Base-by-base conservation (phyloP, 495 filamentous ascomycete species). In the Saxophila tyrrhenica region DNA sequence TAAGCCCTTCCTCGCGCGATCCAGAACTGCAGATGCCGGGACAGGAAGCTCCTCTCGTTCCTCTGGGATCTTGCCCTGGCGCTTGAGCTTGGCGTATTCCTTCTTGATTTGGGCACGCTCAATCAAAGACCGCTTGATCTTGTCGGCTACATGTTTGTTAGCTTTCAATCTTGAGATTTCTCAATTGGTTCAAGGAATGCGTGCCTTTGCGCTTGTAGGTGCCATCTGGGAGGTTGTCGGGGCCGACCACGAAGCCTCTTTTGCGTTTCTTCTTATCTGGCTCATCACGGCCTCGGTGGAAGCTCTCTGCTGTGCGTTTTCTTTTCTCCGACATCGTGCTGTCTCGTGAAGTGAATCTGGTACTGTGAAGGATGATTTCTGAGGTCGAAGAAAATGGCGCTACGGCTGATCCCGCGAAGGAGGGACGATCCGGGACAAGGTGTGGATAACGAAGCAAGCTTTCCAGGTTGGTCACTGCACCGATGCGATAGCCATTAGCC, bases 21-120 rank as follows among this genome's bases (percentile, higher is more conserved):
- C 57, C 0, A 55, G 41, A 15, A 25, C 51, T 17, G 59, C 49
- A 38, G 63, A 67, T 48, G 63, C 63, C 20, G 57, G 53, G 21
- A 47, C 41, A 0, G 59, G 64, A n/a, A 56, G 15, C 1, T 45
- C 20, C 17, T 57, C 52, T 2, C 54, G 32, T 13, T 65, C 25
- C 39, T 66, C 61, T 8, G 64, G 58, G 53, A 61, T 61, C 49
- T 67, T 67, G 25, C 69, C 78, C 52, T 75, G 73, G 41, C 79
- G 80, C 66, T 89, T 87, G 53, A 95, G 71, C 69, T 95, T 98
- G 61, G 82, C 85, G 67, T 95, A 96, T 42, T 86, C 76, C 69
- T 94, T 95, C 69, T 89, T 95, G 46, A 95, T 76, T 69, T 95
- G 95, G 61, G 91, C 90, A 69, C 90, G 94, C 65, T 87, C 79